These are phyloP conservation scores for Podospora bellae-mahoneyi DNA, from an alignment of 495 filamentous ascomycete genomes.

Conservation along the genomic window DNA sequence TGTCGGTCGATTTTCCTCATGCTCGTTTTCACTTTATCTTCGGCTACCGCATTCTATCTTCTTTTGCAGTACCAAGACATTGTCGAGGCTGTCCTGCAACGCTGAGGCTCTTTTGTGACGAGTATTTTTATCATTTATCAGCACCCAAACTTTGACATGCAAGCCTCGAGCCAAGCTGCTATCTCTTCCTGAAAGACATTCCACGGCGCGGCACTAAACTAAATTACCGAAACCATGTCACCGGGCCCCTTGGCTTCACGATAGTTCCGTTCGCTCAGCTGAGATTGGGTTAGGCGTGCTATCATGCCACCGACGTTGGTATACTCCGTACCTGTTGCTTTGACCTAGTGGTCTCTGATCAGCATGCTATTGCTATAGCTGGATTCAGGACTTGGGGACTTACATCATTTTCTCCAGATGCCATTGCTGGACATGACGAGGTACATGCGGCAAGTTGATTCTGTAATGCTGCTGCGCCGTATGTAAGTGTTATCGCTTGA, in stretches of 20 bases:
- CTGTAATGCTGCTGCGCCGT: neutral
- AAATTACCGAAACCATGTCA: neutral
- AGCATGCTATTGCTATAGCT: no score
- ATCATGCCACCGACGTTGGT: neutral
- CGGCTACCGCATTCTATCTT: neutral
- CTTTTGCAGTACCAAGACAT: no score
- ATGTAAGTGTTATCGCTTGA: neutral
- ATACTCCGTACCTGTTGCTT: no score
- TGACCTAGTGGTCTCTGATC: no score
- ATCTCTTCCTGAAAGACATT: neutral
- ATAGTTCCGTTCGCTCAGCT: neutral
- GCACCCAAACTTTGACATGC: no score
- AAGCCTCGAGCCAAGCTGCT: no score
- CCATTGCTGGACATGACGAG: no score
- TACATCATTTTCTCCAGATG: no score
- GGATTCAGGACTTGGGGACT: neutral
- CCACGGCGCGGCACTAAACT: neutral
- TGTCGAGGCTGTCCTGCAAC: no score
- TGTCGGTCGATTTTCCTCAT: neutral
- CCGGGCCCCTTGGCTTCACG: neutral
- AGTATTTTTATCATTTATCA: no score
- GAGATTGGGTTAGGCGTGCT: neutral
- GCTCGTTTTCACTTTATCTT: neutral
- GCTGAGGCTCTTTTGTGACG: no score
- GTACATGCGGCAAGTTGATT: neutral